Conservation (phyloP, 2,329 filamentous ascomycete genomes). For the Byssothecium circinans region DNA sequence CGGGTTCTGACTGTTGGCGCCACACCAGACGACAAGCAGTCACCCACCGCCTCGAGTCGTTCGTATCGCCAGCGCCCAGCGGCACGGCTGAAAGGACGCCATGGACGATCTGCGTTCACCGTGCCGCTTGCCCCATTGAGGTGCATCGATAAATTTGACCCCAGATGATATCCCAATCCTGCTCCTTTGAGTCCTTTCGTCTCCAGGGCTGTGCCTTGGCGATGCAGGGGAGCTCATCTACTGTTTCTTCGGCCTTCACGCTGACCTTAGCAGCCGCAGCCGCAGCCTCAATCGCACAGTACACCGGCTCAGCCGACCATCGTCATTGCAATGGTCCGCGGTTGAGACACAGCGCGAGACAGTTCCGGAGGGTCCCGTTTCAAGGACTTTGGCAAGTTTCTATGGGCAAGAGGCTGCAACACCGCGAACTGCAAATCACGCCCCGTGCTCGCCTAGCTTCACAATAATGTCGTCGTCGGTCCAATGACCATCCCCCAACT, state of each 20-base stretch:
- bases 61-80: too few relatives aligned
- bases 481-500: constrained; percentile 34
- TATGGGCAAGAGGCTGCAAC: constrained; percentile 25
- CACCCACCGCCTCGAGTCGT: too few relatives aligned
- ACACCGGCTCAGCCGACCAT: neutral
- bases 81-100: too few relatives aligned
- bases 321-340: constrained; percentile 15
- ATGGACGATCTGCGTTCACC: too few relatives aligned
- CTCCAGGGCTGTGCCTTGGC: neutral
- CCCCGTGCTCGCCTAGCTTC: constrained; percentile 32
- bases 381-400: constrained; percentile 25
- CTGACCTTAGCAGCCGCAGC: neutral
- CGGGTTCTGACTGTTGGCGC: too few relatives aligned
- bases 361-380: constrained; percentile 27
- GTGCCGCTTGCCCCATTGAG: too few relatives aligned
- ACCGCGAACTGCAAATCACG: constrained; percentile 20
- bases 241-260: neutral
- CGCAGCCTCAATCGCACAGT: neutral
- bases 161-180: too few relatives aligned
- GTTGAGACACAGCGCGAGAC: constrained; percentile 35
- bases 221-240: neutral
- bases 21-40: too few relatives aligned
- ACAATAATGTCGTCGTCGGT: constrained; percentile 18
- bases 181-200: too few relatives aligned
- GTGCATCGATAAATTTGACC: too few relatives aligned